Base-by-base conservation (phyloP, 2,329 filamentous ascomycete genomes). In the Microsporum audouinii region DNA sequence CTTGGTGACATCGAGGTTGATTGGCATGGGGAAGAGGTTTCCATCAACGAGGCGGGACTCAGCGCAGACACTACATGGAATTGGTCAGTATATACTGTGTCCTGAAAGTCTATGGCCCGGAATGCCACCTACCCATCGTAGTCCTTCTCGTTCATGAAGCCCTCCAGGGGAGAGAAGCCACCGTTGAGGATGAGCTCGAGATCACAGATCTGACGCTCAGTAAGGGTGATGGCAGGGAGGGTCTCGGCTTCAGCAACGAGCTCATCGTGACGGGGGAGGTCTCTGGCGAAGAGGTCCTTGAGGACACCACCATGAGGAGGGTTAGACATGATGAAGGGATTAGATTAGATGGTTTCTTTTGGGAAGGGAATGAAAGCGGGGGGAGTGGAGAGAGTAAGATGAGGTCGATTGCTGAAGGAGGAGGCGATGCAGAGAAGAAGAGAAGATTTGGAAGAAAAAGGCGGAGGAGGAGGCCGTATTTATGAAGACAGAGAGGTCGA, bases 71-170 rank as follows among this genome's bases (percentile, higher is more conserved):
- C 91, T 94, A 72, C 17, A 23, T 39, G 59, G 38, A 39, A 60
- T 58, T 43, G 5, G 27, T 45, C 58, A 45, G 55, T 59, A 58
- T 5, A 43, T 43, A 4, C 4, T 41, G 17, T n/a, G 12, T 5
- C 5, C 5, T 41, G 17, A 17, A n/a, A 43, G n/a, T 43, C 5
- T 17, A 12, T 39, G 39, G n/a, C 14, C 2, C 2, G 39, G 2
- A 43, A 2, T 43, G 10, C 39, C 38, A 75, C 82, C 68, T 83
- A 92, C 89, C 88, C 86, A 77, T 95, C 88, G 82, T 96, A 99
- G 78, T 99, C 94, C 78, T 90, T 88, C 82, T 99, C 86, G 76
- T 84, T 96, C 88, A 99, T 88, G 81, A 99, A 99, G 39, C 91
- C 94, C 84, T 99, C 92, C 45, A 99, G 84, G 63, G 94, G 94